A percentile compares a stretch with the other conserved stretches of the same genome.
These are phyloP conservation scores for Erysiphe pulchra DNA, from an alignment of 2,329 filamentous ascomycete species.

Conservation along the genomic window DNA sequence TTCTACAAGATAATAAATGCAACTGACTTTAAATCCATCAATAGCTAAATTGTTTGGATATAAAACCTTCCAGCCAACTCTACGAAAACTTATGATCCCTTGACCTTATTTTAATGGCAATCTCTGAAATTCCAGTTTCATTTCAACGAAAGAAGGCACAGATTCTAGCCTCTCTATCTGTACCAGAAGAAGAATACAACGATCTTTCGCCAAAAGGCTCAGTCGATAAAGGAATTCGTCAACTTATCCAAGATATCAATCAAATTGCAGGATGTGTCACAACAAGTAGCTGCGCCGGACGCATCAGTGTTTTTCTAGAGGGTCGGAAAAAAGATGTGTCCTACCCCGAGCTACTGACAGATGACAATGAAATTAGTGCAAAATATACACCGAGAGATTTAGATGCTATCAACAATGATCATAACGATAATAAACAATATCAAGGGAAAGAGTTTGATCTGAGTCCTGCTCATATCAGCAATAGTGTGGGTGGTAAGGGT, in stretches of 20 bases:
- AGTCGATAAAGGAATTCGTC: conserved; percentile 53
- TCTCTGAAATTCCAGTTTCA: conserved; percentile 3
- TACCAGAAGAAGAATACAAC: conserved; percentile 44
- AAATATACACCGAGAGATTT: no score
- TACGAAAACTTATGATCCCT: no score
- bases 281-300: conserved; percentile 76
- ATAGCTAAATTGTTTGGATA: no score
- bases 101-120: no score
- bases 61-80: no score
- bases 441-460: background rate
- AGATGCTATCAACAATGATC: background rate
- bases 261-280: conserved; percentile 50
- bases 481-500: conserved; percentile 60
- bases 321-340: conserved; percentile 24
- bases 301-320: conserved; percentile 72
- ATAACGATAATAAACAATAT: background rate
- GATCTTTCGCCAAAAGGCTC: conserved; percentile 78
- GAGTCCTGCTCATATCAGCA: conserved; percentile 12
- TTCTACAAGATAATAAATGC: no score
- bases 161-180: conserved; percentile 44
- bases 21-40: no score
- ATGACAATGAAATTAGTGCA: no score
- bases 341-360: no score
- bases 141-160: conserved; percentile 40
- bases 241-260: conserved; percentile 62